Conservation (phyloP, 257 asterid species). For the Knoxia roxburghii region DNA sequence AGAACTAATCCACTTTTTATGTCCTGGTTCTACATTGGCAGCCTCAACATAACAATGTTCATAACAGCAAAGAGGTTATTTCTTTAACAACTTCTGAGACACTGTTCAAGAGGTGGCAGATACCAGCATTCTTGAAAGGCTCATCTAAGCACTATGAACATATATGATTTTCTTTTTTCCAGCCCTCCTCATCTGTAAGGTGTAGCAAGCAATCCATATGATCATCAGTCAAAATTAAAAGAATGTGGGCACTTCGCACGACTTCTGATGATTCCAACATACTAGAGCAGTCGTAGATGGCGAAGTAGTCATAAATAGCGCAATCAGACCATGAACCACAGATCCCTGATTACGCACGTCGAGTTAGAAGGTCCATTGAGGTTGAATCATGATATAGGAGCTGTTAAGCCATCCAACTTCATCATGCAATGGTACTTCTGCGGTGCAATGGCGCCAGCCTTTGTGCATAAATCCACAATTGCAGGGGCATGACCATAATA, state of each 20-base stretch:
- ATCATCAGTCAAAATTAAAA: neutral
- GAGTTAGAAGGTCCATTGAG: neutral
- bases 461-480: slow-evolving; percentile 77
- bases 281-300: neutral
- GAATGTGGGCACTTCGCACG: neutral
- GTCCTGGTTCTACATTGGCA: neutral
- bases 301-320: neutral
- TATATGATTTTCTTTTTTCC: neutral
- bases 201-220: neutral
- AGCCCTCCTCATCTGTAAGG: neutral
- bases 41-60: neutral
- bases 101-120: neutral
- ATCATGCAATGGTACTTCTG: slow-evolving; percentile 63
- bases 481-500: slow-evolving; percentile 85
- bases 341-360: neutral
- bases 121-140: neutral
- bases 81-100: neutral
- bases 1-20: neutral
- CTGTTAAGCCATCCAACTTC: slow-evolving; percentile 64
- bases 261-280: neutral
- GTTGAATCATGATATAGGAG: slow-evolving; percentile 27
- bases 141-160: neutral
- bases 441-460: slow-evolving; percentile 73
- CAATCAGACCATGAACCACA: neutral
- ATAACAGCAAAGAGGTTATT: neutral